A percentile compares a stretch with the other conserved stretches of the same genome.
phyloP scores from a whole-genome alignment of 257 asterid species.

The Gentiana macrophylla region DNA sequence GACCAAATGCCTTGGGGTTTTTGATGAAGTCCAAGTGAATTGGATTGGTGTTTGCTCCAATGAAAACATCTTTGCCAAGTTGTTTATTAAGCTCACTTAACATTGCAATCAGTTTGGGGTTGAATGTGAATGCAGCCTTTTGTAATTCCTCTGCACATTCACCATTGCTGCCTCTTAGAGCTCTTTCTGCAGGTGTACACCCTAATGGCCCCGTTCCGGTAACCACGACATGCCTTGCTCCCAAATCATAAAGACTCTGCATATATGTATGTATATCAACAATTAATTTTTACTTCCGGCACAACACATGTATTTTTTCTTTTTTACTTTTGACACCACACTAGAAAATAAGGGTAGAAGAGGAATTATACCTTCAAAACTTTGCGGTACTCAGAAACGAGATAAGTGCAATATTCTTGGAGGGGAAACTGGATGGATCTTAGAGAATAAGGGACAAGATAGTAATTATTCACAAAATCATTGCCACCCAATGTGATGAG shows the following conservation, averaged over 20 bases:
- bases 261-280: neutral
- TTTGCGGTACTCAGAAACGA: slow-evolving; percentile 58
- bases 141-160: slow-evolving; percentile 52
- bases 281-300: no score
- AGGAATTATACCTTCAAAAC: slow-evolving; percentile 37
- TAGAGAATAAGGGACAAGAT: slow-evolving; percentile 47
- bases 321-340: no score
- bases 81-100: slow-evolving; percentile 36
- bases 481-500: slow-evolving; percentile 80
- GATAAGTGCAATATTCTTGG: slow-evolving; percentile 36
- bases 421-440: slow-evolving; percentile 57
- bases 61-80: slow-evolving; percentile 38
- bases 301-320: no score
- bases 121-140: slow-evolving; percentile 50
- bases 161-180: slow-evolving; percentile 39
- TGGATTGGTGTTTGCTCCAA: slow-evolving; percentile 57
- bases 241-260: slow-evolving; percentile 47
- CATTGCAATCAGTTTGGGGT: slow-evolving; percentile 51
- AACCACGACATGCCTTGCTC: slow-evolving; percentile 60
- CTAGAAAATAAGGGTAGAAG: neutral
- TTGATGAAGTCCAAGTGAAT: slow-evolving; percentile 55
- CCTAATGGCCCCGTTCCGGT: slow-evolving; percentile 91
- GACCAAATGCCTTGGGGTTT: slow-evolving; percentile 58
- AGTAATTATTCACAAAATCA: slow-evolving; percentile 86
- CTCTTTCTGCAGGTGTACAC: slow-evolving; percentile 84